Percentiles rank a stretch among this genome's conserved stretches.
Evolutionary conservation across 441 rosid species (phyloP).

Genomic region (Eruca vesicaria): DNA sequence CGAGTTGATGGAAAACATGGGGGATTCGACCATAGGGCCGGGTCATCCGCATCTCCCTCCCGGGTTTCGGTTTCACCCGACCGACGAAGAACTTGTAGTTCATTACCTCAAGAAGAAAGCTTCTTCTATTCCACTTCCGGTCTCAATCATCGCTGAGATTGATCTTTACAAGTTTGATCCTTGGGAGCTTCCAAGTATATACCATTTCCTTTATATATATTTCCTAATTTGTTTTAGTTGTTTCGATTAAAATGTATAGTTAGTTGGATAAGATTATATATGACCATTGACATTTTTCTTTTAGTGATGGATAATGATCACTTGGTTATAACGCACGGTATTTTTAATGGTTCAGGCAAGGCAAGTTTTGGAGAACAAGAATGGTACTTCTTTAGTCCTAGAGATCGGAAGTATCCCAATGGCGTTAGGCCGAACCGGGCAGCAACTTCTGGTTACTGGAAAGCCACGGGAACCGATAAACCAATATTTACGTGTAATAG

Average conservation of each 20-base stretch:
- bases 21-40: constrained; percentile 35
- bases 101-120: constrained; percentile 89
- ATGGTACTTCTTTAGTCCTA: constrained; percentile 93
- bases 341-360: constrained; percentile 50
- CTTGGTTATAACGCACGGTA: neutral
- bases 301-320: neutral
- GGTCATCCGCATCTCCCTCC: constrained; percentile 84
- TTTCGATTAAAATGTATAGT: neutral
- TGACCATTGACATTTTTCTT: too few species aligned
- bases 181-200: constrained; percentile 80
- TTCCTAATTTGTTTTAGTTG: neutral
- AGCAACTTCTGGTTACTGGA: constrained; percentile 97
- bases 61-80: constrained; percentile 95
- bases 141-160: constrained; percentile 82
- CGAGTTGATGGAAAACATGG: constrained; percentile 29
- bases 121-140: constrained; percentile 73
- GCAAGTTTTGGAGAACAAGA: constrained; percentile 90
- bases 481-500: constrained; percentile 60
- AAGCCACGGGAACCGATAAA: constrained; percentile 93
- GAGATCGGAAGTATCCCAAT: constrained; percentile 90
- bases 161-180: constrained; percentile 97
- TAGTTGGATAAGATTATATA: too few species aligned
- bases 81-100: constrained; percentile 88
- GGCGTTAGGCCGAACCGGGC: constrained; percentile 93
- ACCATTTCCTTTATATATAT: neutral